A percentile compares a stretch with the other conserved stretches of the same genome.
These are phyloP conservation scores for Bauhinia variegata DNA, from an alignment of 306 rosid genomes.

Conservation along the genomic window DNA sequence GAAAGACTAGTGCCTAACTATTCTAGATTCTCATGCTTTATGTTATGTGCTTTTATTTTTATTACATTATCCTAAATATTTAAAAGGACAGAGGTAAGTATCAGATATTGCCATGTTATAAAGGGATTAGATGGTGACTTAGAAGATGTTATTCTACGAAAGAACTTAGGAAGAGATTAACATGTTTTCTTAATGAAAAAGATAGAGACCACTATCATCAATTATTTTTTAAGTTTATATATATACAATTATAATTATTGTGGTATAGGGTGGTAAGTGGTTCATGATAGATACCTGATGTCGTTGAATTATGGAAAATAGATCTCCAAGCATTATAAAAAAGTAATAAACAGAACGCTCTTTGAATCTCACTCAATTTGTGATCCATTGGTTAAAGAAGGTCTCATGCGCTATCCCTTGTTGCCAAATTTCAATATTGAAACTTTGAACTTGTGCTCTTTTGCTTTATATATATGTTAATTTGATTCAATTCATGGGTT, in stretches of 20 bases:
- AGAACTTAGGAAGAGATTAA: constrained; percentile 24
- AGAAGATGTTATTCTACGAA: constrained; percentile 42
- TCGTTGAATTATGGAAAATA: constrained; percentile 33
- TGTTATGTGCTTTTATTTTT: constrained; percentile 27
- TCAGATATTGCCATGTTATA: constrained; percentile 31
- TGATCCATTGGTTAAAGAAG: constrained; percentile 17
- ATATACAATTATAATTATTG: not conserved
- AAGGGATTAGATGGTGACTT: constrained; percentile 58
- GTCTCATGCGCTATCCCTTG: constrained; percentile 26
- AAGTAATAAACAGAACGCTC: constrained; percentile 25
- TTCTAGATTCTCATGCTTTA: constrained; percentile 37
- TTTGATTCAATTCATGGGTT: constrained; percentile 39
- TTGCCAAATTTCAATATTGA: constrained; percentile 24
- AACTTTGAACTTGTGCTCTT: constrained; percentile 29
- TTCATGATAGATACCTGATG: constrained; percentile 44
- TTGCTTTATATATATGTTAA: constrained; percentile 40
- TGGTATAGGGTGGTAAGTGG: constrained; percentile 2
- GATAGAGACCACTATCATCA: constrained; percentile 49
- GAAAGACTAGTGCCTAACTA: constrained; percentile 42
- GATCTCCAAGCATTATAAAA: constrained; percentile 33
- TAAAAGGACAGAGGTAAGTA: constrained; percentile 39
- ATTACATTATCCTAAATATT: constrained; percentile 30
- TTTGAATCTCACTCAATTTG: constrained; percentile 21
- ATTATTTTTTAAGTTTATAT: constrained; percentile 13
- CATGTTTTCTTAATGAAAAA: constrained; percentile 37